Evolutionary conservation across 1,284 basidiomycete genomes (phyloP).

Genomic region (Amylostereum chailletii): DNA sequence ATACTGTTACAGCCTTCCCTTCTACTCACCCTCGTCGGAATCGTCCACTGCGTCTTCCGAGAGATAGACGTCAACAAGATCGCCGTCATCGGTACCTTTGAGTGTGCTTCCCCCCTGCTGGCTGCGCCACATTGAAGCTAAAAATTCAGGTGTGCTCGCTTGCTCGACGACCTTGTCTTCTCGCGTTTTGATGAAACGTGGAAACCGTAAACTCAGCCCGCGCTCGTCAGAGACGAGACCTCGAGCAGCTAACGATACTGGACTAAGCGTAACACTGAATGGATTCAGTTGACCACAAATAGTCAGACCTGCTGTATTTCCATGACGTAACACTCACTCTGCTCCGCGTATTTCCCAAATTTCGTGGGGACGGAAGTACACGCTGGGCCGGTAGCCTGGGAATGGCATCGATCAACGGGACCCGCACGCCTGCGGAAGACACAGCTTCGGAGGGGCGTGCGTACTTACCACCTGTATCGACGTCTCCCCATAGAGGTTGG

Average conservation of each 20-base stretch:
- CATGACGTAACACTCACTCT: slow-evolving; percentile 44
- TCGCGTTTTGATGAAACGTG: slow-evolving; percentile 74
- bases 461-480: slow-evolving; percentile 58
- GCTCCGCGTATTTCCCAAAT: slow-evolving; percentile 92
- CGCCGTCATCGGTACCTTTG: slow-evolving; percentile 40
- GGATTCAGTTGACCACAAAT: too few relatives aligned
- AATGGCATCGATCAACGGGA: neutral
- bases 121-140: slow-evolving; percentile 60
- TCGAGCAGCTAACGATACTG: slow-evolving; percentile 77
- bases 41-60: slow-evolving; percentile 24
- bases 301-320: too few relatives aligned
- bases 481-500: slow-evolving; percentile 47
- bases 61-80: slow-evolving; percentile 44
- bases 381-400: slow-evolving; percentile 68
- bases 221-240: slow-evolving; percentile 58
- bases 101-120: slow-evolving; percentile 41
- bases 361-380: slow-evolving; percentile 81
- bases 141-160: slow-evolving; percentile 69
- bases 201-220: slow-evolving; percentile 83
- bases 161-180: slow-evolving; percentile 78
- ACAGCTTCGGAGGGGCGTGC: neutral
- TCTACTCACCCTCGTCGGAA: slow-evolving; percentile 13
- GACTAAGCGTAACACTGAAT: slow-evolving; percentile 76
- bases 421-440: too few relatives aligned
- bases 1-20: neutral